Conservation (phyloP, 2,329 filamentous ascomycete species). For the Pestalotiopsis sp. region DNA sequence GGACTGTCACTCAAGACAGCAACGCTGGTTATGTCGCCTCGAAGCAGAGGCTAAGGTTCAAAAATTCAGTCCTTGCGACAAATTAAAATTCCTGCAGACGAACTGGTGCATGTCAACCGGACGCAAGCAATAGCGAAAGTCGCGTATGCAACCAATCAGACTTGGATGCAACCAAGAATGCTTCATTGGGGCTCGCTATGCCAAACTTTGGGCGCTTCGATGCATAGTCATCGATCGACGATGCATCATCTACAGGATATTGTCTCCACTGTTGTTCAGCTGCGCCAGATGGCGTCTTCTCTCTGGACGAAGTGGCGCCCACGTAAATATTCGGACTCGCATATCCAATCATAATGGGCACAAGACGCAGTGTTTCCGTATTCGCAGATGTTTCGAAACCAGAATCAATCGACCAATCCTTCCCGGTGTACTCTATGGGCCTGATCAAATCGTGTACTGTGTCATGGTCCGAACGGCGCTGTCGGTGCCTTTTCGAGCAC, state of each 20-base stretch:
- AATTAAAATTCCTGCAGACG: background rate
- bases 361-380: background rate
- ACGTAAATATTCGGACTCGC: conserved; percentile 3
- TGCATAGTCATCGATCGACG: conserved; percentile 33
- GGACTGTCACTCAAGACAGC: background rate
- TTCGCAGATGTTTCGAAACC: background rate
- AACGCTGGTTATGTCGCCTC: background rate
- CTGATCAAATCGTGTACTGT: background rate
- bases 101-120: background rate
- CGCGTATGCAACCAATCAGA: conserved; percentile 25
- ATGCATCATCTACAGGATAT: conserved; percentile 31
- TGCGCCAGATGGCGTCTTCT: conserved; percentile 49
- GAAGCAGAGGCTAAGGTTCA: background rate
- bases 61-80: background rate
- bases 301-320: conserved; percentile 38
- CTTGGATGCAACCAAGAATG: conserved; percentile 27
- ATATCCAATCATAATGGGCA: background rate
- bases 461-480: background rate
- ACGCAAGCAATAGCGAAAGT: conserved; percentile 9
- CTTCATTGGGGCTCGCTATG: conserved; percentile 26
- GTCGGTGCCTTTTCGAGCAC: background rate
- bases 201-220: conserved; percentile 19
- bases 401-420: background rate
- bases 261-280: conserved; percentile 37
- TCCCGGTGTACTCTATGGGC: background rate